Evolutionary conservation across 441 rosid genomes (phyloP).

Genomic region (Pelargonium myrrhifolium): DNA sequence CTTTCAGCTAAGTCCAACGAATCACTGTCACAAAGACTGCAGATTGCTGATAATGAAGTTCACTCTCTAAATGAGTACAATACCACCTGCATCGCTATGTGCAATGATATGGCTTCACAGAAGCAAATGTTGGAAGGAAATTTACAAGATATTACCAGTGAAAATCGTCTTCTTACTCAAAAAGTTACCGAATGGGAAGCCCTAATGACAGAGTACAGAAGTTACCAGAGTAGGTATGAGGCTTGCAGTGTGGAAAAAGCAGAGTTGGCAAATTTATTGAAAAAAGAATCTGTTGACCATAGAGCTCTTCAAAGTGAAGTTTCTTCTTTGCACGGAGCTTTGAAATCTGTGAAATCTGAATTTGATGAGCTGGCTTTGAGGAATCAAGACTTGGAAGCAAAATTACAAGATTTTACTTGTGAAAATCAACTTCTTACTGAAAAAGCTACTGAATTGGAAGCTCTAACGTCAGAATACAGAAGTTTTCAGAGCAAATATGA

Average conservation of each 20-base stretch:
- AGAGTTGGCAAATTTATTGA: conserved; percentile 2
- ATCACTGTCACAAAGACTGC: conserved; percentile 56
- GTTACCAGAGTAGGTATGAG: conserved; percentile 10
- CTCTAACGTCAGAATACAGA: conserved; percentile 8
- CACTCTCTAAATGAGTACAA: conserved; percentile 53
- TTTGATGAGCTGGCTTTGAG: conserved; percentile 34
- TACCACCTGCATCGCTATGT: conserved; percentile 44
- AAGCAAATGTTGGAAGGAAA: conserved; percentile 55
- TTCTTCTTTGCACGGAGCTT: conserved; percentile 4
- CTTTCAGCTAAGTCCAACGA: conserved; percentile 56
- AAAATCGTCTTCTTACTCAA: conserved; percentile 9
- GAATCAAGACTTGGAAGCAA: conserved; percentile 53
- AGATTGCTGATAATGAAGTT: conserved; percentile 58
- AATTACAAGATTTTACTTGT: conserved; percentile 30
- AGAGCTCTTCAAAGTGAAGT: conserved; percentile 9
- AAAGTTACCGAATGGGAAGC: conserved; percentile 6
- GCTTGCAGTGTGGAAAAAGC: conserved; percentile 8
- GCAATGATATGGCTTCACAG: conserved; percentile 49
- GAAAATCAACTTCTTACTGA: conserved; percentile 10
- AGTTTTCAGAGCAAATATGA: conserved; percentile 9
- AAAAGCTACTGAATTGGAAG: conserved; percentile 5
- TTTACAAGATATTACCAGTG: conserved; percentile 30
- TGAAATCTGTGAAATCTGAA: conserved; percentile 14
- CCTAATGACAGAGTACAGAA: conserved; percentile 11
- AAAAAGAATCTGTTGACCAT: background rate